These are phyloP conservation scores for Trichopus zeylanicus DNA, from an alignment of 116 monocot genomes.

Conservation along the genomic window DNA sequence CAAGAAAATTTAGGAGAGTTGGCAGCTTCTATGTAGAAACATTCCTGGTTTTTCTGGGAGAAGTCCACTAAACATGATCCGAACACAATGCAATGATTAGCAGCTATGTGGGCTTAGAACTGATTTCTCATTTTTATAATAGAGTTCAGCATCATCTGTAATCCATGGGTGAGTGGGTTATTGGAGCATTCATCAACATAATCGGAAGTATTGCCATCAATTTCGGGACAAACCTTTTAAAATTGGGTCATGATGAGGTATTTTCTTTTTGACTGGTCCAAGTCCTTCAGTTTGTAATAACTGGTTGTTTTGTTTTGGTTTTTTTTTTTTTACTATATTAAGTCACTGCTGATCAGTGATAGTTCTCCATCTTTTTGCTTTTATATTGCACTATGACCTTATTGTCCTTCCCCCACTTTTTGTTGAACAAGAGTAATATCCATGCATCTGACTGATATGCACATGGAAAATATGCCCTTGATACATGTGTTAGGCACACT, in stretches of 20 bases:
- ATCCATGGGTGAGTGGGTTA: conserved; percentile 94
- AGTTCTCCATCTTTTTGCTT: no score
- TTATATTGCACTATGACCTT: no score
- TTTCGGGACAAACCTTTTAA: conserved; percentile 97
- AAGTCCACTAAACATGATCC: not conserved
- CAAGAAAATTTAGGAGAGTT: not conserved
- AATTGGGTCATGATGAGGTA: conserved; percentile 99
- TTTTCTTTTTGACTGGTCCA: not conserved
- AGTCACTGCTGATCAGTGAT: no score
- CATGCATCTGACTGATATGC: no score
- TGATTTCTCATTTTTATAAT: not conserved
- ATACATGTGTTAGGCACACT: no score
- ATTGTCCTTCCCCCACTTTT: no score
- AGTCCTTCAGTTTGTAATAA: no score
- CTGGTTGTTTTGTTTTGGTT: not conserved
- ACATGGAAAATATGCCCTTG: no score
- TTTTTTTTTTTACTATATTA: no score
- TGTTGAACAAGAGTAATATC: no score
- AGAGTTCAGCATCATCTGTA: conserved; percentile 5
- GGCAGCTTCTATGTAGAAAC: not conserved
- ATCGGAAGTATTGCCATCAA: conserved; percentile 96
- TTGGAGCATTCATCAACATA: conserved; percentile 92
- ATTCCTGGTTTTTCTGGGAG: not conserved
- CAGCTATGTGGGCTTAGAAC: not conserved
- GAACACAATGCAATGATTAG: not conserved